Percentiles rank a stretch among this genome's conserved stretches.
These are phyloP conservation scores for Mitragyna speciosa DNA, from an alignment of 257 asterid genomes.

Conservation along the genomic window DNA sequence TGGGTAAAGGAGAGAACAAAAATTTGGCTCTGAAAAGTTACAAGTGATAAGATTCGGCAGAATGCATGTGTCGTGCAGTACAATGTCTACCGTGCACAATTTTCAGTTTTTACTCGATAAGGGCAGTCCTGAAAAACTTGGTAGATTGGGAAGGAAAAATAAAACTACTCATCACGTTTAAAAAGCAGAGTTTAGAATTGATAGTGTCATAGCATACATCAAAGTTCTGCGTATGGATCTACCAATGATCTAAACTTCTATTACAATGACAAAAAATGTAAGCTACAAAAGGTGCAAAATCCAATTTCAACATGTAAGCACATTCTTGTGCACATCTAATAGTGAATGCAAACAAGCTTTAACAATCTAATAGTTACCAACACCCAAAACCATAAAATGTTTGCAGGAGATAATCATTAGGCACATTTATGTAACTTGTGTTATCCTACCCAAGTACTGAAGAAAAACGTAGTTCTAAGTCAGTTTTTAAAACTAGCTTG, in stretches of 20 bases:
- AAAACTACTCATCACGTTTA: not conserved
- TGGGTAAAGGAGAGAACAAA: conserved; percentile 3
- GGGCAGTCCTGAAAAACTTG: not conserved
- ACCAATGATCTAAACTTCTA: not conserved
- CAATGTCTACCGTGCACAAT: conserved; percentile 25
- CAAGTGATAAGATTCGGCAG: conserved; percentile 4
- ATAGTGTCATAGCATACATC: too few relatives aligned
- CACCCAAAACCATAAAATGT: not conserved
- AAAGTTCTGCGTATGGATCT: not conserved
- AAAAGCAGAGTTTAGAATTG: not conserved
- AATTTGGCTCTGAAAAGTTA: conserved; percentile 1
- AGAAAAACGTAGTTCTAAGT: too few relatives aligned
- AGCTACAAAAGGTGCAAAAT: not conserved
- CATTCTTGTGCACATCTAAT: not conserved
- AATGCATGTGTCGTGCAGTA: conserved; percentile 30
- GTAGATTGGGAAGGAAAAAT: not conserved
- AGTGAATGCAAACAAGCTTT: too few relatives aligned
- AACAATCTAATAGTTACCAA: not conserved
- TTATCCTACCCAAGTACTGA: not conserved
- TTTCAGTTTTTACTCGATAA: conserved; percentile 21
- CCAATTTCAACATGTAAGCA: not conserved
- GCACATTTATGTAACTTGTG: not conserved
- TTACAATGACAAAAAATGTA: not conserved
- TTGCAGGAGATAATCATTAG: not conserved
- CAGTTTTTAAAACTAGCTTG: too few relatives aligned